Evolutionary conservation across 1,139 yeast genomes (phyloP), one percentile per base, ranked within the genome.

Genomic region (Candida albicans): DNA sequence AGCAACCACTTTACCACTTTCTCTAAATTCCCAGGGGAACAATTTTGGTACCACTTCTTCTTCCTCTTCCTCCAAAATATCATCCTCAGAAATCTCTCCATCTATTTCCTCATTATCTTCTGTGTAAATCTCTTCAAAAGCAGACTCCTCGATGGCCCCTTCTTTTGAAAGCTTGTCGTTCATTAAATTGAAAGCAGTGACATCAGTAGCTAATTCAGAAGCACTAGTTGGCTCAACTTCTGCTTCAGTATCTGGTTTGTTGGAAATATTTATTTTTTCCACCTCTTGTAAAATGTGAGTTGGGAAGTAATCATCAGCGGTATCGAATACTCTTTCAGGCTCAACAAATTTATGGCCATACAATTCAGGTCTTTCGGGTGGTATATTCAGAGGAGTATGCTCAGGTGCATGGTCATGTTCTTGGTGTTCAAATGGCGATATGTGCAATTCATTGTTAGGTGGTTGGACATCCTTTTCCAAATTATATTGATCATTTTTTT

Each of bases 21-120:
- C 56, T 41, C 56, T 56, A 44, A 54, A 62, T 48, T 69, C 75
- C 75, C 75, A 70, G 0, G 75, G 75, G 49, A 70, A 70, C 14
- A 70, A 44, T 43, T 58, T 61, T 8, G 59, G 58, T 15, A 54
- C 45, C 12, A 33, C 27, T 8, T 39, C 37, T 11, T 45, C 41
- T 15, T 49, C 46, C 5, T 51, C 52, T 15, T 37, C 45, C 35
- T 30, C 40, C 38, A 41, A 42, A 35, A 39, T 47, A 18, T 47
- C 48, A 18, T 40, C 48, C 13, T 50, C 12, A 22, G 27, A 11
- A 22, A 39, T 35, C 25, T 18, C 33, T 11, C 47, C 46, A 18
- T 43, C 49, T 26, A 8, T 8, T 8, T 15, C 25, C 30, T 43
- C 29, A 38, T 44, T 24, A 48, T 46, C 42, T 6, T 51, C 55